phyloP scores from a whole-genome alignment of 2,329 filamentous ascomycete species.

The Talaromyces sp. region DNA sequence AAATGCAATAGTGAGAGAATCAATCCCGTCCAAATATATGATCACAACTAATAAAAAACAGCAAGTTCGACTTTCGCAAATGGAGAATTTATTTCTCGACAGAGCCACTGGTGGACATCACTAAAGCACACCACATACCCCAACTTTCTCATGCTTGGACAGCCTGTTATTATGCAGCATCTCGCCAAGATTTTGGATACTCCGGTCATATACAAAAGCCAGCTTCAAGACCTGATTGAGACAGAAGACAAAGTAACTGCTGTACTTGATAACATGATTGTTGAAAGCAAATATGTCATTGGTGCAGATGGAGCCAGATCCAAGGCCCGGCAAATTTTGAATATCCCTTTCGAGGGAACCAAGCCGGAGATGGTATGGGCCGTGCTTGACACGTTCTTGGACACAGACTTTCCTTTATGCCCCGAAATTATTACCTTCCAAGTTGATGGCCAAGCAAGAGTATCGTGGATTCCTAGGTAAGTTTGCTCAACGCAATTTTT shows the following conservation, averaged over 20 bases:
- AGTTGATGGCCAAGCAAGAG: conserved; percentile 10
- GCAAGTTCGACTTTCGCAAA: conserved; percentile 15
- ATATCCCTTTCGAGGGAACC: conserved; percentile 16
- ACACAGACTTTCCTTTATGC: conserved; percentile 14
- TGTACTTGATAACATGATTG: neutral
- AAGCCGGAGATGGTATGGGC: conserved; percentile 18
- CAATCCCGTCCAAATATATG: neutral
- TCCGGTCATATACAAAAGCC: conserved; percentile 4
- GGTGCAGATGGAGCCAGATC: conserved; percentile 14
- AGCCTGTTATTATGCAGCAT: conserved; percentile 13
- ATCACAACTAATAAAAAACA: neutral
- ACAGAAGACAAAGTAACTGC: conserved; percentile 6
- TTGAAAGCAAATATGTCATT: conserved; percentile 13
- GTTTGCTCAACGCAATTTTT: neutral
- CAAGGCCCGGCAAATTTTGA: neutral
- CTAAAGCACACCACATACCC: conserved; percentile 10
- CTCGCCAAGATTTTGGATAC: conserved; percentile 7
- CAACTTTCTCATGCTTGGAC: conserved; percentile 19
- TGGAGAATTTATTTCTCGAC: conserved; percentile 13
- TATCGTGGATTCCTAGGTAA: conserved; percentile 16
- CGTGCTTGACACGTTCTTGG: conserved; percentile 16
- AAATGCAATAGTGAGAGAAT: conserved; percentile 17
- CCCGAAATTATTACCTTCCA: conserved; percentile 17
- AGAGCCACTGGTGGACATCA: conserved; percentile 16
- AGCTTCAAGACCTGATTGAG: conserved; percentile 9